A percentile compares a stretch with the other conserved stretches of the same genome.
Conservation (phyloP, 2,329 filamentous ascomycete genomes). For the Aspergillus sergii region DNA sequence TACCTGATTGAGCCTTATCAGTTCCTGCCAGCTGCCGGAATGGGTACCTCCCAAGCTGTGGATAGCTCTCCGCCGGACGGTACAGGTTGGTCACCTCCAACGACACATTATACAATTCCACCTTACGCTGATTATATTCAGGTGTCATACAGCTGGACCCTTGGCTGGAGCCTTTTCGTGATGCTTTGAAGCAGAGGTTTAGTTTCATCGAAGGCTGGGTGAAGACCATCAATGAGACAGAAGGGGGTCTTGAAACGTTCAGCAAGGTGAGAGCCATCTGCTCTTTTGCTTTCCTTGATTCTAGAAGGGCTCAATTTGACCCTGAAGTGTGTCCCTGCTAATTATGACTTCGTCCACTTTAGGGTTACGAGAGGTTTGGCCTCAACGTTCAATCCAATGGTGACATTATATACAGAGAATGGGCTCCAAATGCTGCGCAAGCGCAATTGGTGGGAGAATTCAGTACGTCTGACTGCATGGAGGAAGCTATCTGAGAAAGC, state of each 20-base stretch:
- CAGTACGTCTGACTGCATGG: slow-evolving; percentile 60
- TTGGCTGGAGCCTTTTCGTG: slow-evolving; percentile 83
- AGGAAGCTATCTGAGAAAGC: slow-evolving; percentile 8
- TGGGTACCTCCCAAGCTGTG: background rate
- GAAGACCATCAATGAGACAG: slow-evolving; percentile 74
- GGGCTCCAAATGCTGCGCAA: slow-evolving; percentile 85
- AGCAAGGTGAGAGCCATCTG: slow-evolving; percentile 63
- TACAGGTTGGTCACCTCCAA: slow-evolving; percentile 28
- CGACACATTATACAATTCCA: background rate
- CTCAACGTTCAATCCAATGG: slow-evolving; percentile 79
- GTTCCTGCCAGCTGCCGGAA: background rate
- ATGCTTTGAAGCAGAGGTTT: slow-evolving; percentile 74
- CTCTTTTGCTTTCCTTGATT: too few relatives aligned
- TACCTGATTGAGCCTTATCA: background rate
- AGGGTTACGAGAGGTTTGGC: slow-evolving; percentile 87
- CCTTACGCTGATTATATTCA: slow-evolving; percentile 40
- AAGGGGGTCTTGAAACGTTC: slow-evolving; percentile 91
- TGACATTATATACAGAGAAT: slow-evolving; percentile 90
- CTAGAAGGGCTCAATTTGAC: background rate
- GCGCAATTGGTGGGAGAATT: slow-evolving; percentile 93
- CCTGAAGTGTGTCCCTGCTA: background rate
- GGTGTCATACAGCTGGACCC: slow-evolving; percentile 87
- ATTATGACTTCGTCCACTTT: slow-evolving; percentile 6
- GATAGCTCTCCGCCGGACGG: slow-evolving; percentile 23
- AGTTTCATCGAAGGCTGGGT: slow-evolving; percentile 84